phyloP scores from a whole-genome alignment of 208 protist genomes.

The Crithidia acanthocephali region DNA sequence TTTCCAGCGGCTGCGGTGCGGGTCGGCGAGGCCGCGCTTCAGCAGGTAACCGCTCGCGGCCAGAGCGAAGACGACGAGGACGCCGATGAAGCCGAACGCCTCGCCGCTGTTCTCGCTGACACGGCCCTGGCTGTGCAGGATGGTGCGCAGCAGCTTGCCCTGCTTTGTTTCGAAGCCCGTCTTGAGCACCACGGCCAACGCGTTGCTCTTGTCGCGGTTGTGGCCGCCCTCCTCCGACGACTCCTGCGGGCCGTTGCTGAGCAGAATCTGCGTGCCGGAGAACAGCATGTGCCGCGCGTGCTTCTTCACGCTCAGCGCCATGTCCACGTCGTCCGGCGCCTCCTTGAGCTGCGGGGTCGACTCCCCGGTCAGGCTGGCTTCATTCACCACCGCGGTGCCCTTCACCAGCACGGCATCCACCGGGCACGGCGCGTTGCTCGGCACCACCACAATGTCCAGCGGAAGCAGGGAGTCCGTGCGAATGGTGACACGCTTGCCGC shows the following conservation, averaged over 20 bases:
- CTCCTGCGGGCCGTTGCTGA: conserved; percentile 78
- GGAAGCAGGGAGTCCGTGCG: conserved; percentile 90
- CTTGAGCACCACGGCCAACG: conserved; percentile 96
- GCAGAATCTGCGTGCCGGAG: conserved; percentile 95
- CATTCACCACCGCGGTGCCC: conserved; percentile 98
- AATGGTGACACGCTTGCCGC: conserved; percentile 57
- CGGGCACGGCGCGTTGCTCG: conserved; percentile 82
- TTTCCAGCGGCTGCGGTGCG: conserved; percentile 93
- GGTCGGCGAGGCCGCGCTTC: conserved; percentile 83
- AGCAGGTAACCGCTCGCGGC: conserved; percentile 96
- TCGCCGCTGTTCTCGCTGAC: conserved; percentile 96
- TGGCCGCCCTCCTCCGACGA: conserved; percentile 29
- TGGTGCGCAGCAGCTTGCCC: conserved; percentile 95
- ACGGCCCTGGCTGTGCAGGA: conserved; percentile 93
- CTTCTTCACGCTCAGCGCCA: conserved; percentile 83
- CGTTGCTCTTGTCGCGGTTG: conserved; percentile 38
- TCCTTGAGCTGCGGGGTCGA: conserved; percentile 98
- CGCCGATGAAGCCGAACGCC: conserved; percentile 96
- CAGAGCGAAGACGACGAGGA: conserved; percentile 98
- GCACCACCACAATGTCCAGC: conserved; percentile 95
- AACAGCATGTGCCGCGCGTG: conserved; percentile 94
- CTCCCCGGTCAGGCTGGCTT: conserved; percentile 99
- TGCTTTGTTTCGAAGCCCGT: conserved; percentile 99
- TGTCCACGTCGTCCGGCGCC: conserved; percentile 69
- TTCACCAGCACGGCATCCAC: conserved; percentile 96